phyloP scores from a whole-genome alignment of 805 yeast species.

The Kazachstania bromeliacearum region DNA sequence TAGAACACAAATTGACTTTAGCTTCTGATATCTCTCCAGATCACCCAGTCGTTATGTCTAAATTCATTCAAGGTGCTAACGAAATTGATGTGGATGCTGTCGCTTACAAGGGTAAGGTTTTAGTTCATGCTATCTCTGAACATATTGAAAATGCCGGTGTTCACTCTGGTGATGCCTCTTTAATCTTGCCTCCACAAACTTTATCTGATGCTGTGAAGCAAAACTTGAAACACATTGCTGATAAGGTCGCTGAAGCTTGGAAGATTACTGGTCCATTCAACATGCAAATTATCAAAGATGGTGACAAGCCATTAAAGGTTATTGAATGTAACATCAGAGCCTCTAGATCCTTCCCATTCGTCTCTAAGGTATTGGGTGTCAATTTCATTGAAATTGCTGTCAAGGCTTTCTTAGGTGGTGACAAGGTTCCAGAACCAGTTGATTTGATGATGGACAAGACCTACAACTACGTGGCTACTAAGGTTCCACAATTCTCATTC shows the following conservation, averaged over 20 bases:
- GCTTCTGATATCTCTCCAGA: slow-evolving; percentile 93
- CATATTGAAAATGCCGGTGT: slow-evolving; percentile 98
- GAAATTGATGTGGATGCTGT: slow-evolving; percentile 97
- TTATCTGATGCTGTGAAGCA: slow-evolving; percentile 55
- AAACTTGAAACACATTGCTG: slow-evolving; percentile 80
- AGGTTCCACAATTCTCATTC: slow-evolving; percentile 97
- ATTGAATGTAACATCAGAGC: slow-evolving; percentile 99
- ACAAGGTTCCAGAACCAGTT: slow-evolving; percentile 64
- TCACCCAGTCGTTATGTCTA: slow-evolving; percentile 95
- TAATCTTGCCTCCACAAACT: slow-evolving; percentile 84
- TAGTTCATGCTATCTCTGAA: slow-evolving; percentile 93
- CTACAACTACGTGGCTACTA: slow-evolving; percentile 84
- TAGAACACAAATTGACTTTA: slow-evolving; percentile 69
- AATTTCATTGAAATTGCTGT: slow-evolving; percentile 95
- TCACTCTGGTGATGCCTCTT: slow-evolving; percentile 97
- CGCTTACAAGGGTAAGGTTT: slow-evolving; percentile 76
- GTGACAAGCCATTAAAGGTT: slow-evolving; percentile 70
- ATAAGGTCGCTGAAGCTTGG: slow-evolving; percentile 89
- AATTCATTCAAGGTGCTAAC: slow-evolving; percentile 90
- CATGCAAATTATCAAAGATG: slow-evolving; percentile 88
- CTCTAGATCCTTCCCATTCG: slow-evolving; percentile 97
- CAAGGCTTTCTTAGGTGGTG: slow-evolving; percentile 65
- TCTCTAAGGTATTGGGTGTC: slow-evolving; percentile 89
- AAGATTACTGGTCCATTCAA: slow-evolving; percentile 96
- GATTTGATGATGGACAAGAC: slow-evolving; percentile 63